Conservation (phyloP, 257 asterid genomes). For the Salvia splendens region DNA sequence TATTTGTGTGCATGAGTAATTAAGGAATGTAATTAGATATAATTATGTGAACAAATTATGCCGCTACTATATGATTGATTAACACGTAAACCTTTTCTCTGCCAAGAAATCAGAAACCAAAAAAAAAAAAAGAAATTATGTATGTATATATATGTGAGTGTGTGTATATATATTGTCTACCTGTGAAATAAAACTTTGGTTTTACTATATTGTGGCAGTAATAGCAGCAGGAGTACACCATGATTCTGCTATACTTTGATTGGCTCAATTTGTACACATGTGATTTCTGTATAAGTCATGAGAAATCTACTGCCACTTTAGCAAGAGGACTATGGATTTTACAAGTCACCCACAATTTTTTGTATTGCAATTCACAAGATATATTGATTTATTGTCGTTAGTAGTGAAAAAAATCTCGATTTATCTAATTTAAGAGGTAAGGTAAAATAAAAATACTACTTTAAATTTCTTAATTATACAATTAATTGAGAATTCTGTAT, state of each 20-base stretch:
- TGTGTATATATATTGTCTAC: neutral
- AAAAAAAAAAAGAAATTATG: neutral
- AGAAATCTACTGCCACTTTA: conserved; percentile 35
- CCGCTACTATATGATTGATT: conserved; percentile 17
- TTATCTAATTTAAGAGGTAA: neutral
- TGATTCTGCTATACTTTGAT: conserved; percentile 31
- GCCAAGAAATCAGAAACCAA: neutral
- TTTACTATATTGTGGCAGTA: conserved; percentile 29
- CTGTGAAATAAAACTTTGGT: conserved; percentile 29
- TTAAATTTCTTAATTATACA: too few species aligned
- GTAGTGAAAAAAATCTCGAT: neutral
- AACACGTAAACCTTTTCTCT: conserved; percentile 32
- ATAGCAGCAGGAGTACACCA: conserved; percentile 25
- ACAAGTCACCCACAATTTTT: conserved; percentile 6
- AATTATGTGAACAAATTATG: neutral
- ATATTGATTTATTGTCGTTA: neutral
- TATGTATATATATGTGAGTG: neutral
- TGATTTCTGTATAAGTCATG: conserved; percentile 32
- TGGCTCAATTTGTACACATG: conserved; percentile 40
- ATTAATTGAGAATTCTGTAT: too few species aligned
- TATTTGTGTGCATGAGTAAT: neutral
- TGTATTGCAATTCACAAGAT: conserved; percentile 9
- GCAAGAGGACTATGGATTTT: conserved; percentile 22
- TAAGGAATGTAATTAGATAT: neutral
- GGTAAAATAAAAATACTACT: too few species aligned